phyloP scores from a whole-genome alignment of 2,329 filamentous ascomycete species.

The Aspergillus luchuensis region DNA sequence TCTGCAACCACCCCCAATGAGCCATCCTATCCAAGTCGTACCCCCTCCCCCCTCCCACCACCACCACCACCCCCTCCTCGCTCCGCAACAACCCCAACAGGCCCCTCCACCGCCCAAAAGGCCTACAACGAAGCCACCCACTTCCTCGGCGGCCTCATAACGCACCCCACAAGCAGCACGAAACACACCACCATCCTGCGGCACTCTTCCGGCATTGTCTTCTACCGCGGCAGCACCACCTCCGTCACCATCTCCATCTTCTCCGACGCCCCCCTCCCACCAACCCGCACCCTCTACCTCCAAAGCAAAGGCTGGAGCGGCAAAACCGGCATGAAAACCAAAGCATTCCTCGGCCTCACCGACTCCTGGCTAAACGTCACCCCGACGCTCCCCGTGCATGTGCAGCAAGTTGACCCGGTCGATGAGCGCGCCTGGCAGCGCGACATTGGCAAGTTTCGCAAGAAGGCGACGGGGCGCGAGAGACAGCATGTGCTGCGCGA shows the following conservation, averaged over 20 bases:
- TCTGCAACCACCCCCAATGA: not conserved
- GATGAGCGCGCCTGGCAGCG: conserved; percentile 70
- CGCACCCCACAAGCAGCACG: conserved; percentile 64
- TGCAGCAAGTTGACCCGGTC: conserved; percentile 53
- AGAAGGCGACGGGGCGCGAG: conserved; percentile 53
- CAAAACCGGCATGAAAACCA: conserved; percentile 67
- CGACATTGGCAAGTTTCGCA: conserved; percentile 65
- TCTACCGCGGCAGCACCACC: conserved; percentile 67
- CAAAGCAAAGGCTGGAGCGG: conserved; percentile 70
- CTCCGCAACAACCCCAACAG: conserved; percentile 1
- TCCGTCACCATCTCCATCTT: conserved; percentile 67
- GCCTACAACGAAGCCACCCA: conserved; percentile 59
- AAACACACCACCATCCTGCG: conserved; percentile 68
- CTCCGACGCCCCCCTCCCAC: conserved; percentile 58
- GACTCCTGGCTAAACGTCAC: conserved; percentile 70
- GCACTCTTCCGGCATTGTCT: conserved; percentile 65
- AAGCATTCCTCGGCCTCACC: conserved; percentile 62
- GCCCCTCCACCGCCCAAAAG: conserved; percentile 31
- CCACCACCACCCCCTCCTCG: not conserved
- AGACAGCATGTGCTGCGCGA: conserved; percentile 59
- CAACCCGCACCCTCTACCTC: conserved; percentile 64
- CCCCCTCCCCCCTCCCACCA: conserved; percentile 10
- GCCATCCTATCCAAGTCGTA: not conserved
- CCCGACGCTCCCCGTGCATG: conserved; percentile 52
- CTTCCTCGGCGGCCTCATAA: conserved; percentile 66